Percentiles rank a stretch among this genome's conserved stretches.
phyloP scores from a whole-genome alignment of 768 basidiomycete genomes.

The Xerocomellus amylosporus region DNA sequence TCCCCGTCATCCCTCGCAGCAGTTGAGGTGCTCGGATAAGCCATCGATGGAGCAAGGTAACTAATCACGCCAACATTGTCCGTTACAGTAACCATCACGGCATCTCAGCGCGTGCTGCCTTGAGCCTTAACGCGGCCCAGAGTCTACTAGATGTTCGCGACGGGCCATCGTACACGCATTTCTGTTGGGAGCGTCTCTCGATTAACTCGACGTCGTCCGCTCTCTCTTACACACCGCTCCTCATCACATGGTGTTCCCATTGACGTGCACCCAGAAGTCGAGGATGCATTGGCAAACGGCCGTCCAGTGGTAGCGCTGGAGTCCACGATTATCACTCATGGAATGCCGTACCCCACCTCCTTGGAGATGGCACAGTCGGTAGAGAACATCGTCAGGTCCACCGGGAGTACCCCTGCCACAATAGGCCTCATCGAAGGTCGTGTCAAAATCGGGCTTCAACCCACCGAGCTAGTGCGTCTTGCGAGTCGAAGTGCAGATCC shows the following conservation, averaged over 20 bases:
- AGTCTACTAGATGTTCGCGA: conserved; percentile 15
- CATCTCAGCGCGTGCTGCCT: neutral
- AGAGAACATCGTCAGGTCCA: conserved; percentile 68
- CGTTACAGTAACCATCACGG: neutral
- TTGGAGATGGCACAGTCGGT: conserved; percentile 66
- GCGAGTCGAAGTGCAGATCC: conserved; percentile 49
- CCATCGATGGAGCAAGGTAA: conserved; percentile 11
- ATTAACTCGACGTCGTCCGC: neutral
- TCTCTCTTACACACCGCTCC: neutral
- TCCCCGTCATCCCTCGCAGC: conserved; percentile 27
- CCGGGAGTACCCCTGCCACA: conserved; percentile 85
- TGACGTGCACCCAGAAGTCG: conserved; percentile 80
- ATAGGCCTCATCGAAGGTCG: conserved; percentile 81
- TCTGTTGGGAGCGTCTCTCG: conserved; percentile 2
- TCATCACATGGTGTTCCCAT: conserved; percentile 34
- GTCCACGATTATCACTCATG: conserved; percentile 90
- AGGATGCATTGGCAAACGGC: conserved; percentile 65
- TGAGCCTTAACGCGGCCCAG: no score
- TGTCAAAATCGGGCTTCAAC: conserved; percentile 79
- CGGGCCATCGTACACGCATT: conserved; percentile 2
- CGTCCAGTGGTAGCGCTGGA: conserved; percentile 87
- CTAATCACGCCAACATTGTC: no score
- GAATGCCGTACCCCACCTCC: conserved; percentile 81
- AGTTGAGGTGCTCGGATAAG: conserved; percentile 25
- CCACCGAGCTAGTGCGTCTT: conserved; percentile 62